Evolutionary conservation across 495 filamentous ascomycete genomes (phyloP).

Genomic region (Thermothielavioides terrestris): DNA sequence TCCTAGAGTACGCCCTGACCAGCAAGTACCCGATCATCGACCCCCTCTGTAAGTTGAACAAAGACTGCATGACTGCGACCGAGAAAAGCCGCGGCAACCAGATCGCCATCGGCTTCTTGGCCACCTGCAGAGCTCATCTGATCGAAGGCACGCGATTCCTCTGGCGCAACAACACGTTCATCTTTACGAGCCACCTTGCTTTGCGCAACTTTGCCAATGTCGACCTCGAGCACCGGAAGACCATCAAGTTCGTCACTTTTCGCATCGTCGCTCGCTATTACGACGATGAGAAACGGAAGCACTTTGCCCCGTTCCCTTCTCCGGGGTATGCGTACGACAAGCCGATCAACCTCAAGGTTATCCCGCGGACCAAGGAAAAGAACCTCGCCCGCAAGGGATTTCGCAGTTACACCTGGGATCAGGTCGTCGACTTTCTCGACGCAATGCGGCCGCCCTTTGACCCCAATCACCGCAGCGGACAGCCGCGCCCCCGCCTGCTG

Average conservation of each 20-base stretch:
- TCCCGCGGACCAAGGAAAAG: slow-evolving; percentile 27
- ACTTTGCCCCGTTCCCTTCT: slow-evolving; percentile 15
- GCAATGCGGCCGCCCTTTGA: slow-evolving; percentile 33
- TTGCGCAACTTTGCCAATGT: slow-evolving; percentile 34
- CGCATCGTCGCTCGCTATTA: slow-evolving; percentile 41
- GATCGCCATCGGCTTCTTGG: slow-evolving; percentile 35
- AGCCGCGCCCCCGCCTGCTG: slow-evolving; percentile 29
- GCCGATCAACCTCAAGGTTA: slow-evolving; percentile 22
- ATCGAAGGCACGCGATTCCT: slow-evolving; percentile 33
- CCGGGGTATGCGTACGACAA: not conserved
- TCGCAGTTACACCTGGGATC: slow-evolving; percentile 41
- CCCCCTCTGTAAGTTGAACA: slow-evolving; percentile 32
- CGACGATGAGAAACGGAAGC: slow-evolving; percentile 32
- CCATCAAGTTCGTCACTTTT: slow-evolving; percentile 34
- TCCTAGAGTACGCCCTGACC: slow-evolving; percentile 36
- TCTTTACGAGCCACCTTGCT: slow-evolving; percentile 37
- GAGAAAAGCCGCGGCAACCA: slow-evolving; percentile 31
- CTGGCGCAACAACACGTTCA: slow-evolving; percentile 38
- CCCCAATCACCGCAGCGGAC: slow-evolving; percentile 14
- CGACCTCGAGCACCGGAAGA: slow-evolving; percentile 22
- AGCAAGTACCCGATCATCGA: slow-evolving; percentile 39
- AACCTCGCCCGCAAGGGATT: slow-evolving; percentile 33
- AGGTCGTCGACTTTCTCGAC: slow-evolving; percentile 36
- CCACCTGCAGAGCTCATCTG: slow-evolving; percentile 35
- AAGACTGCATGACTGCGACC: slow-evolving; percentile 21